Percentiles rank a stretch among this genome's conserved stretches.
phyloP scores from a whole-genome alignment of 805 yeast species.

The Saturnispora besseyi region DNA sequence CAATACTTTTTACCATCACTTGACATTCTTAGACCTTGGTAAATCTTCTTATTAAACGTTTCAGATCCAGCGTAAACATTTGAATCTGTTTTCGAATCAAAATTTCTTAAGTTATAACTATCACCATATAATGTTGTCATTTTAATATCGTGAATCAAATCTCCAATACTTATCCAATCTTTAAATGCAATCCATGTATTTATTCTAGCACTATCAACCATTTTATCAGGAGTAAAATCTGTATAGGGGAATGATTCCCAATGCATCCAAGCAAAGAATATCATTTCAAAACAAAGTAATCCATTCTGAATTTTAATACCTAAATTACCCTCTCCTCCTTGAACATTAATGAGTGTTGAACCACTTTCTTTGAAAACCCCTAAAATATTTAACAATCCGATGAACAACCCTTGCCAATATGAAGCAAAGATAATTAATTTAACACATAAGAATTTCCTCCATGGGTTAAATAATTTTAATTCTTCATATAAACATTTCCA shows the following conservation, averaged over 20 bases:
- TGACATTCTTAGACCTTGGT: constrained; percentile 75
- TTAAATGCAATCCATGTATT: constrained; percentile 52
- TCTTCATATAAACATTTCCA: constrained; percentile 87
- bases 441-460: constrained; percentile 89
- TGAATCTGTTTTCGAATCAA: constrained; percentile 57
- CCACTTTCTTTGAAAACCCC: constrained; percentile 32
- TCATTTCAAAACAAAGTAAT: constrained; percentile 70
- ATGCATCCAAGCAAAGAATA: constrained; percentile 84
- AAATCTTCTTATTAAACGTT: constrained; percentile 57
- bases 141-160: constrained; percentile 69
- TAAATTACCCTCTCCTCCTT: constrained; percentile 15
- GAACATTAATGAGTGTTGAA: constrained; percentile 24
- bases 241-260: constrained; percentile 73
- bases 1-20: constrained; percentile 81
- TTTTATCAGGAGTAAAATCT: constrained; percentile 51
- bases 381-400: constrained; percentile 43
- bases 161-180: constrained; percentile 73
- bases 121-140: constrained; percentile 59
- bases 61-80: constrained; percentile 19
- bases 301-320: constrained; percentile 65
- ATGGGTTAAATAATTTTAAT: constrained; percentile 70
- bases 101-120: constrained; percentile 68
- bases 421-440: constrained; percentile 92
- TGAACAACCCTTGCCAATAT: constrained; percentile 86
- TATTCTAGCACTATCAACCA: constrained; percentile 66